Evolutionary conservation across 2,329 filamentous ascomycete genomes (phyloP).

Genomic region (Pleurostoma richardsiae): DNA sequence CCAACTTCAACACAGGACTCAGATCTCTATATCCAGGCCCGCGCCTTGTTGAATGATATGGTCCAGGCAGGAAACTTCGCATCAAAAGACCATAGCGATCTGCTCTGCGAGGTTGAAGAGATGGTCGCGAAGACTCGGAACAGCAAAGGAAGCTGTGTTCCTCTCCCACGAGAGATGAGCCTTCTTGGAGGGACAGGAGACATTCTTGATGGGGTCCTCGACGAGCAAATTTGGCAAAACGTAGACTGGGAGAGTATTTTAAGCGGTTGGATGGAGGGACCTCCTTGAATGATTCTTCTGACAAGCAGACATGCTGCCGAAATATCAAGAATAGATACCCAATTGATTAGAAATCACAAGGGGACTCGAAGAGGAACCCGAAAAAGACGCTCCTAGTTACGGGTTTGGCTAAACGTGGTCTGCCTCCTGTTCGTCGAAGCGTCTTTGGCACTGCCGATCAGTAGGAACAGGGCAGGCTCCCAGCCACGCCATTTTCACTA

Average conservation of each 20-base stretch:
- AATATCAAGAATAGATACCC: too few relatives aligned
- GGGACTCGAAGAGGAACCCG: too few relatives aligned
- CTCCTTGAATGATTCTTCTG: too few relatives aligned
- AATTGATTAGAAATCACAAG: too few relatives aligned
- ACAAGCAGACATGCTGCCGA: too few relatives aligned
- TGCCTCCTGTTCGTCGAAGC: too few relatives aligned
- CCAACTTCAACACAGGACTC: too few relatives aligned
- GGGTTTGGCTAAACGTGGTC: too few relatives aligned
- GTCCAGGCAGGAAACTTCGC: background rate
- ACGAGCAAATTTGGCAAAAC: background rate
- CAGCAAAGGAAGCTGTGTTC: background rate
- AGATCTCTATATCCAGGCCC: background rate
- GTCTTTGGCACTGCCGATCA: too few relatives aligned
- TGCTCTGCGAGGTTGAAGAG: conserved; percentile 8
- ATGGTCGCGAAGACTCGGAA: conserved; percentile 8
- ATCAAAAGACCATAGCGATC: background rate
- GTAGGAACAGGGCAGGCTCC: too few relatives aligned
- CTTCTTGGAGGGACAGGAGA: background rate
- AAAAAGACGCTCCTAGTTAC: too few relatives aligned
- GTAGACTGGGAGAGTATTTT: background rate
- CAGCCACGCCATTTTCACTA: background rate
- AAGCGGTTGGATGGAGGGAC: background rate
- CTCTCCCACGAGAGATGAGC: background rate
- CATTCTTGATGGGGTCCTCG: background rate
- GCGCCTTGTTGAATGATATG: background rate